phyloP scores from a whole-genome alignment of 768 basidiomycete genomes.

The Hygrophorus russula region DNA sequence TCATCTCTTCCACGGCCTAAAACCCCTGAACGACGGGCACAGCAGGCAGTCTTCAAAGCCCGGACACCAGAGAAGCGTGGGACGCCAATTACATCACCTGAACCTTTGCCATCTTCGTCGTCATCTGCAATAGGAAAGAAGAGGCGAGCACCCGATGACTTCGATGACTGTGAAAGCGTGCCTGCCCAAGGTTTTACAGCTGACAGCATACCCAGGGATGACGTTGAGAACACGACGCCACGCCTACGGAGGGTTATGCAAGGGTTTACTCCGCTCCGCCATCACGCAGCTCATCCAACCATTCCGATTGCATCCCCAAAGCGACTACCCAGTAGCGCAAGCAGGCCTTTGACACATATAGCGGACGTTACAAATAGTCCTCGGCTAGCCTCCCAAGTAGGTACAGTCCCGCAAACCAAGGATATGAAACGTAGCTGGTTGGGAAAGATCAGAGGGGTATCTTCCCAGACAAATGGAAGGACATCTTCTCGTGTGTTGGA shows the following conservation, averaged over 20 bases:
- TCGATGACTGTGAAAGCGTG: constrained; percentile 42
- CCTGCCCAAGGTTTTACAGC: constrained; percentile 57
- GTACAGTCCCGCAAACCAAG: constrained; percentile 21
- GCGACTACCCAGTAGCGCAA: constrained; percentile 20
- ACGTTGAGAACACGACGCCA: constrained; percentile 37
- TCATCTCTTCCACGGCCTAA: constrained; percentile 33
- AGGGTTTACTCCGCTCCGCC: constrained; percentile 66
- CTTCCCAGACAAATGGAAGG: constrained; percentile 18
- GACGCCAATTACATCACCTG: constrained; percentile 15
- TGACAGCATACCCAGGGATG: constrained; percentile 36
- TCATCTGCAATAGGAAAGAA: constrained; percentile 46
- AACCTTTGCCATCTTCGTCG: constrained; percentile 21
- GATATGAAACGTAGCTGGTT: constrained; percentile 57
- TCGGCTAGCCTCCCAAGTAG: constrained; percentile 14
- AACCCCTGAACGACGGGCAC: constrained; percentile 39
- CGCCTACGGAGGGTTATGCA: constrained; percentile 50
- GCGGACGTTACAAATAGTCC: constrained; percentile 64
- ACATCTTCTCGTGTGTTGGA: constrained; percentile 11
- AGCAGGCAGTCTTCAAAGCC: constrained; percentile 36
- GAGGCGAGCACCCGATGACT: constrained; percentile 68
- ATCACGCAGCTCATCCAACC: constrained; percentile 29
- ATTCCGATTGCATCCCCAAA: constrained; percentile 38
- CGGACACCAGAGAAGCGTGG: constrained; percentile 35
- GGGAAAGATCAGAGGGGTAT: constrained; percentile 51
- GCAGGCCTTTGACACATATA: constrained; percentile 27